These are phyloP conservation scores for Bipolaris bicolor DNA, from an alignment of 2,329 filamentous ascomycete genomes.

Conservation along the genomic window DNA sequence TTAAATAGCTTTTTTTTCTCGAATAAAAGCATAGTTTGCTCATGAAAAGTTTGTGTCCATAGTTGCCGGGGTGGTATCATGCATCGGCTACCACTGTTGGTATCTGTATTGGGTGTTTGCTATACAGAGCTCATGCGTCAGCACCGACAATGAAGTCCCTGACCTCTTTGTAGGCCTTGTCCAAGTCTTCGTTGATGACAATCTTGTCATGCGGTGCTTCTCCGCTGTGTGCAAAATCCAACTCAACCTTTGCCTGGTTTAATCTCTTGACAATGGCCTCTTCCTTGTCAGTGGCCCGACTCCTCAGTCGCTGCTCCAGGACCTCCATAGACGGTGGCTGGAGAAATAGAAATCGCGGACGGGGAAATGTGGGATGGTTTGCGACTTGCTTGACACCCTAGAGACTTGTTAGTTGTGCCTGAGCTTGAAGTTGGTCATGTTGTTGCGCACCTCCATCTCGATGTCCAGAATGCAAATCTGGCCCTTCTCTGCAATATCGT, in stretches of 20 bases:
- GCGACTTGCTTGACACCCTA: slow-evolving; percentile 92
- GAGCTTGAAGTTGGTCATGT: not conserved
- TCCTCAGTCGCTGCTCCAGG: slow-evolving; percentile 67
- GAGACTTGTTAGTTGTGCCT: not conserved
- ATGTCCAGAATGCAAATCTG: slow-evolving; percentile 87
- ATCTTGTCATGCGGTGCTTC: slow-evolving; percentile 59
- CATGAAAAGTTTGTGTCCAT: not conserved
- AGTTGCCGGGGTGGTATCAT: slow-evolving; percentile 17
- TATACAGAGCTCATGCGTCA: slow-evolving; percentile 25
- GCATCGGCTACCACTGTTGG: not conserved
- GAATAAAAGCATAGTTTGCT: not conserved
- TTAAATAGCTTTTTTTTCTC: slow-evolving; percentile 33
- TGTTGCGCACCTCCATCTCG: slow-evolving; percentile 79
- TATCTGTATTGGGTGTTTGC: not conserved
- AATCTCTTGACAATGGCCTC: slow-evolving; percentile 57
- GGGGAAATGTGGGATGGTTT: slow-evolving; percentile 67
- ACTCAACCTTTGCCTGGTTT: slow-evolving; percentile 54
- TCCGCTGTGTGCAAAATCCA: slow-evolving; percentile 49
- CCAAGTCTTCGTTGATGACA: slow-evolving; percentile 60
- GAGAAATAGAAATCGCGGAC: slow-evolving; percentile 82
- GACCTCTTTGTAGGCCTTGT: slow-evolving; percentile 57
- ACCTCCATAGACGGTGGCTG: slow-evolving; percentile 76
- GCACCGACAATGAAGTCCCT: slow-evolving; percentile 58
- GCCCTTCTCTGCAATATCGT: slow-evolving; percentile 73
- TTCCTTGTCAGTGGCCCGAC: slow-evolving; percentile 53